Conservation (phyloP, 768 basidiomycete genomes). For the Panaeolus cyanescens region DNA sequence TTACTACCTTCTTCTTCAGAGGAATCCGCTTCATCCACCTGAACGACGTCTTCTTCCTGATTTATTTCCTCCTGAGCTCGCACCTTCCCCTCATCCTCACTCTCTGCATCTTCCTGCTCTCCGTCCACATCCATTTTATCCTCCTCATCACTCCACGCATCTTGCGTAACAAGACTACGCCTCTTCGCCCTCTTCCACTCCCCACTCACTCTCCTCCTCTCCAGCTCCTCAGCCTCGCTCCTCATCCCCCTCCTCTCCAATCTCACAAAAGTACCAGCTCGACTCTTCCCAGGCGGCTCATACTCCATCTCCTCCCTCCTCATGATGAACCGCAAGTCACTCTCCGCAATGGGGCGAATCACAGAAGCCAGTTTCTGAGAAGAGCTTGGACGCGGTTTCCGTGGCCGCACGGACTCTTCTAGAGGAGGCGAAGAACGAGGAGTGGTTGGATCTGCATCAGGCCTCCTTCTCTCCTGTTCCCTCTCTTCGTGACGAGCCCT, state of each 20-base stretch:
- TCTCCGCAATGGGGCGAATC: background rate
- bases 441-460: no score
- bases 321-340: background rate
- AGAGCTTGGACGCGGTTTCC: background rate
- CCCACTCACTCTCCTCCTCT: background rate
- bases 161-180: background rate
- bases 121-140: background rate
- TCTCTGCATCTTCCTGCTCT: background rate
- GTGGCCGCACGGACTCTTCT: no score
- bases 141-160: background rate
- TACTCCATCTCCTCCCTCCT: background rate
- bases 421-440: no score
- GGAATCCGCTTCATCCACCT: no score
- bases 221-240: background rate
- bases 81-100: no score
- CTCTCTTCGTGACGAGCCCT: background rate
- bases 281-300: background rate
- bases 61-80: no score
- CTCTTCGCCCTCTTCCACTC: background rate
- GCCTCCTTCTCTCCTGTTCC: background rate
- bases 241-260: background rate
- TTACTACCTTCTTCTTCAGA: no score
- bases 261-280: background rate
- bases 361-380: background rate
- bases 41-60: no score